A percentile compares a stretch with the other conserved stretches of the same genome.
These are phyloP conservation scores for Galerina marginata DNA, from an alignment of 768 basidiomycete genomes.

Conservation along the genomic window DNA sequence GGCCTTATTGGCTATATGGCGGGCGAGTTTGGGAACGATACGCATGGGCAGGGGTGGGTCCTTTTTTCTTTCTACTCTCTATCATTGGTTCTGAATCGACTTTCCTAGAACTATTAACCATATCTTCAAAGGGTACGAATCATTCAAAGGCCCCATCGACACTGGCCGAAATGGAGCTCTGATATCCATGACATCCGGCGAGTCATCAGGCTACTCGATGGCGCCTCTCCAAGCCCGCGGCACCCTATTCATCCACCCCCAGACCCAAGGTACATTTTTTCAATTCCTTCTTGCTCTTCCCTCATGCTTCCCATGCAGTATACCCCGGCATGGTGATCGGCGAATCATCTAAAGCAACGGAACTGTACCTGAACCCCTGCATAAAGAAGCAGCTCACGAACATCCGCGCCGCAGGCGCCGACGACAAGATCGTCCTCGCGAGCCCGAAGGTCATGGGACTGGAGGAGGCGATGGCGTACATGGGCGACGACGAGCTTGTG, in stretches of 20 bases:
- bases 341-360: conserved; percentile 50
- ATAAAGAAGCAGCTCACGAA: conserved; percentile 57
- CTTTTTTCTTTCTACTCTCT: not conserved
- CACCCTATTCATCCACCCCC: conserved; percentile 49
- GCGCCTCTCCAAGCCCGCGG: conserved; percentile 55
- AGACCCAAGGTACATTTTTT: conserved; percentile 40
- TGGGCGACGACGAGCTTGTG: conserved; percentile 55
- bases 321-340: conserved; percentile 60
- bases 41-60: conserved; percentile 52
- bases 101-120: conserved; percentile 53
- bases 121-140: conserved; percentile 55
- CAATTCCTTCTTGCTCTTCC: not conserved
- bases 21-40: conserved; percentile 57
- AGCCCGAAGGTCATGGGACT: conserved; percentile 49
- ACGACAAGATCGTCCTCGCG: conserved; percentile 54
- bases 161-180: conserved; percentile 54
- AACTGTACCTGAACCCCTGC: conserved; percentile 53
- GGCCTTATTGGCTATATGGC: conserved; percentile 59
- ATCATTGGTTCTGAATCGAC: not conserved
- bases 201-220: conserved; percentile 53
- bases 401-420: conserved; percentile 52
- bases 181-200: conserved; percentile 52
- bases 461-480: conserved; percentile 53
- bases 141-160: conserved; percentile 48
- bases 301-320: conserved; percentile 30